Base-by-base conservation (phyloP, 768 basidiomycete genomes). In the Mycena galopus region DNA sequence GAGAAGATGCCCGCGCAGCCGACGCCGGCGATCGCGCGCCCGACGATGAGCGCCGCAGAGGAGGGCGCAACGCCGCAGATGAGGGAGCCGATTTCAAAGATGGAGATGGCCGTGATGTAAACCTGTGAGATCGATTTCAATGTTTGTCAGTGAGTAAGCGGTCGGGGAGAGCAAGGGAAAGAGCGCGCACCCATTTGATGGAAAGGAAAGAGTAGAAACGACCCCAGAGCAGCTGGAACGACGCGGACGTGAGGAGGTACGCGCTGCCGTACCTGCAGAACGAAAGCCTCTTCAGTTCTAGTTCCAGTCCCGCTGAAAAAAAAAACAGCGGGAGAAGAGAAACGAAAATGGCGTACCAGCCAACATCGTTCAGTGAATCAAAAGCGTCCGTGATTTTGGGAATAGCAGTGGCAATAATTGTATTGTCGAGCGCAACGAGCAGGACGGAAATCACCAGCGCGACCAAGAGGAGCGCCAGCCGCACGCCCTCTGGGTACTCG, bases 71-170 rank as follows among this genome's bases (percentile, higher is more conserved):
- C 78, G 23, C 83, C 88, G 73, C 86, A 87, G 51, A 87, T 77
- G 14, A 84, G 71, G 4, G 82, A 84, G 5, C 88, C 88, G n/a
- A 87, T 68, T 70, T 88, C 86, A 72, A 88, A 87, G 60, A 87
- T 73, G 6, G 65, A 9, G 23, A 79, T 71, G 23, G 80, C 79
- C 73, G 62, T 37, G 21, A 71, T 71, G 23, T 65, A 71, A 3
- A 71, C 70, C 70, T 47, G 59, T 23, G 27, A 56, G 30, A n/a
- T n/a, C n/a, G n/a, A n/a, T n/a, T 37, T 37, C 35, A 37, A 21
- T 17, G 16, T 30, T 29, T n/a, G n/a, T n/a, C n/a, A n/a, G 27
- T 32, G 14, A 21, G 39, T 17, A 10, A 35, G 32, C 17, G 25
- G 50, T 5, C 2, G 33, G 35, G 11, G 27, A 12, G n/a, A 44